These are phyloP conservation scores for Tricholoma terreum DNA, from an alignment of 768 basidiomycete genomes.

Conservation along the genomic window DNA sequence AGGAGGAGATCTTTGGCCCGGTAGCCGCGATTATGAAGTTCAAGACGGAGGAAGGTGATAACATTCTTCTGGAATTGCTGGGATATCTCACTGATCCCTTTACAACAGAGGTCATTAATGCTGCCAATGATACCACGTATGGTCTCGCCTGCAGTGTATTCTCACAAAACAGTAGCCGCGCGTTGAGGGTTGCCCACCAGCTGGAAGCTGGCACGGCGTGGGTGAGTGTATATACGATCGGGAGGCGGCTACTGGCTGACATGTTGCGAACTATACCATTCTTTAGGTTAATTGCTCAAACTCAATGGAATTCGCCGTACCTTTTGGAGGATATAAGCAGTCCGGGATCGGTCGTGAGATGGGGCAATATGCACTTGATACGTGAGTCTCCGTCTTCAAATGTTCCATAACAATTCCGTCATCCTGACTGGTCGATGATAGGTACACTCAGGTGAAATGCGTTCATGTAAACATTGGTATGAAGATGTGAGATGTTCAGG, in stretches of 20 bases:
- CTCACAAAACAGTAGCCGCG: slow-evolving; percentile 42
- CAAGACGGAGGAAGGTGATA: slow-evolving; percentile 40
- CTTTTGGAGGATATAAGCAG: slow-evolving; percentile 85
- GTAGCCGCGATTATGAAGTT: slow-evolving; percentile 67
- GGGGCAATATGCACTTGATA: slow-evolving; percentile 67
- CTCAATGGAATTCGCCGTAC: slow-evolving; percentile 47
- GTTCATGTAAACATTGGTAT: too few species aligned
- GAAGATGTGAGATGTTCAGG: too few species aligned
- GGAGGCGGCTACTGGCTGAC: slow-evolving; percentile 29
- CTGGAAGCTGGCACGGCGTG: slow-evolving; percentile 68
- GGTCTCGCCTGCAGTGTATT: slow-evolving; percentile 55
- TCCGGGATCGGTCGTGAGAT: slow-evolving; percentile 81
- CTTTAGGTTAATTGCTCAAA: slow-evolving; percentile 43
- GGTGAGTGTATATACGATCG: slow-evolving; percentile 75
- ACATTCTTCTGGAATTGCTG: too few species aligned
- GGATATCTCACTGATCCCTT: neutral
- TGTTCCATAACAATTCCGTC: too few species aligned
- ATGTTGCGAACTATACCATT: too few species aligned
- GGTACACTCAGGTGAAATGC: too few species aligned
- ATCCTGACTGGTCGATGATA: too few species aligned
- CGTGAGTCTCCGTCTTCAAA: slow-evolving; percentile 32
- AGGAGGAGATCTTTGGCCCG: slow-evolving; percentile 67
- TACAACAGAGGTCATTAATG: slow-evolving; percentile 26
- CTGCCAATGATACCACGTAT: slow-evolving; percentile 50
- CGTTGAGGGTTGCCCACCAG: slow-evolving; percentile 36